phyloP scores from a whole-genome alignment of 2,329 filamentous ascomycete species.

The Claviceps lovelessii region DNA sequence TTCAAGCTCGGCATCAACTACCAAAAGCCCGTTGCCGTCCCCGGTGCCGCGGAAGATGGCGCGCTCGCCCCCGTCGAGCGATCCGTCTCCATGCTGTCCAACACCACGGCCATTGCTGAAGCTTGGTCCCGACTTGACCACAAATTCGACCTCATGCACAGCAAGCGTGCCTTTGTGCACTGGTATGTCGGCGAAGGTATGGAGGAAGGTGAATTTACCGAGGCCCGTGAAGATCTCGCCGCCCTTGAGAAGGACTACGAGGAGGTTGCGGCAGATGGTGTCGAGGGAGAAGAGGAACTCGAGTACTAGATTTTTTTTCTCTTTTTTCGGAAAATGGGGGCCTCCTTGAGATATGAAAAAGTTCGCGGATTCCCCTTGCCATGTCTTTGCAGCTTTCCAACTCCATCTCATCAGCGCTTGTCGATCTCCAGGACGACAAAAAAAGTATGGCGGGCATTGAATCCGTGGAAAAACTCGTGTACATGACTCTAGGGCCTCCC shows the following conservation, averaged over 20 bases:
- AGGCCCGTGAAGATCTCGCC: slow-evolving; percentile 73
- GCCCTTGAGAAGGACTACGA: slow-evolving; percentile 79
- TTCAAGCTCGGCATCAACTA: slow-evolving; percentile 69
- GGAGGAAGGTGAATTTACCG: slow-evolving; percentile 83
- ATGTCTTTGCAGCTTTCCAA: not conserved
- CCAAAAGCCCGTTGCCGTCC: slow-evolving; percentile 50
- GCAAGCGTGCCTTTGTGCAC: slow-evolving; percentile 62
- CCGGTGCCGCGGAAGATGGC: slow-evolving; percentile 37
- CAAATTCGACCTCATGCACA: slow-evolving; percentile 70
- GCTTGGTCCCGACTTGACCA: slow-evolving; percentile 58
- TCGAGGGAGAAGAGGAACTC: slow-evolving; percentile 44
- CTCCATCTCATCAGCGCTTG: too few relatives aligned
- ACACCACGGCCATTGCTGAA: slow-evolving; percentile 61
- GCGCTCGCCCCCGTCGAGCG: slow-evolving; percentile 48
- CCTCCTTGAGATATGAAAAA: not conserved
- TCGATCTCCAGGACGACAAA: too few relatives aligned
- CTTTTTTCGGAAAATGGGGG: too few relatives aligned
- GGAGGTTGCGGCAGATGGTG: slow-evolving; percentile 65
- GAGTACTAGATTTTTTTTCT: slow-evolving; percentile 54
- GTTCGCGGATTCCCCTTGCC: not conserved
- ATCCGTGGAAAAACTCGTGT: too few relatives aligned
- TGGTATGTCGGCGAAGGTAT: slow-evolving; percentile 82
- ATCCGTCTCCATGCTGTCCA: slow-evolving; percentile 57
- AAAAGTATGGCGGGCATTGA: too few relatives aligned
- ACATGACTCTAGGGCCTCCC: too few relatives aligned